Percentiles rank a stretch among this genome's conserved stretches.
These are phyloP conservation scores for Oenanthe javanica DNA, from an alignment of 140 eudicot genomes.

Conservation along the genomic window DNA sequence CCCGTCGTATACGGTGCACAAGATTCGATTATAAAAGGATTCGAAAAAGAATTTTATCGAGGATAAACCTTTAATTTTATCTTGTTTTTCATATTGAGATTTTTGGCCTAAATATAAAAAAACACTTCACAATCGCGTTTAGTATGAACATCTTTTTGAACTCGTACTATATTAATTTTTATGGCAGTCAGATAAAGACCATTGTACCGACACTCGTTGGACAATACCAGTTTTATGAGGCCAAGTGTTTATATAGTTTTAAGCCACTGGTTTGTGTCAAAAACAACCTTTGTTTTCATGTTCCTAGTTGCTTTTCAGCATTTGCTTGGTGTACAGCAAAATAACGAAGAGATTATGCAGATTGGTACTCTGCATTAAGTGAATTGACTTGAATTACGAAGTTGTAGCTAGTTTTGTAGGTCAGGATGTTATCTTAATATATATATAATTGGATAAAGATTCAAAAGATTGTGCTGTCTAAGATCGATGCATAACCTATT, in stretches of 20 bases:
- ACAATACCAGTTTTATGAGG: neutral
- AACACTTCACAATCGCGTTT: neutral
- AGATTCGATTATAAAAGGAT: neutral
- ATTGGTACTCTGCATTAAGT: neutral
- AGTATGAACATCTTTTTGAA: neutral
- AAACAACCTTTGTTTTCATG: constrained; percentile 2
- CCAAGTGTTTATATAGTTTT: neutral
- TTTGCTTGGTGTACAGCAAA: neutral
- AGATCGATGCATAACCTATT: neutral
- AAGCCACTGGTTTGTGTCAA: neutral
- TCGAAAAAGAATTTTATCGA: neutral
- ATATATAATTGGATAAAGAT: neutral
- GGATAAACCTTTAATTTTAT: no score
- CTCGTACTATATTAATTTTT: neutral
- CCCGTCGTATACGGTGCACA: neutral
- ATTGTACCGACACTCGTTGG: neutral
- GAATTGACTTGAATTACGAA: neutral
- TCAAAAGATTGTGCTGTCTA: neutral
- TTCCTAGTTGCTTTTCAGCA: neutral
- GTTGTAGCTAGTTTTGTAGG: neutral
- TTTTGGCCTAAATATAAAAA: neutral
- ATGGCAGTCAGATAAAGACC: neutral
- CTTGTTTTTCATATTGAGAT: no score
- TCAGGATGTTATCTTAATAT: neutral
- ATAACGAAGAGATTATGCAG: neutral